Evolutionary conservation across 352 stramenopile genomes (phyloP).

Genomic region (Globisporangium megalacanthum): DNA sequence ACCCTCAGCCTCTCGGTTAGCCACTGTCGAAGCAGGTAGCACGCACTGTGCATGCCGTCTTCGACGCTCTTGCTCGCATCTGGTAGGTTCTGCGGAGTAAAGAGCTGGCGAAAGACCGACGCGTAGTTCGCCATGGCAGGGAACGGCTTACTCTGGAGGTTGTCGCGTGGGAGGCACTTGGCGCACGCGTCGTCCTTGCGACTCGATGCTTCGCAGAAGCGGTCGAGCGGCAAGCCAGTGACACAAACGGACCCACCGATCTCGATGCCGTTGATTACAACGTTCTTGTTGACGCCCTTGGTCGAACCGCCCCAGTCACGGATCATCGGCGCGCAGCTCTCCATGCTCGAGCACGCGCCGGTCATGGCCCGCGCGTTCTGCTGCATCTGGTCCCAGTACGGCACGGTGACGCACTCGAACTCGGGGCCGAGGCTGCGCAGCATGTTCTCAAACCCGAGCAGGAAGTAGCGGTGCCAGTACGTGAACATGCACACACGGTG

Average conservation of each 20-base stretch:
- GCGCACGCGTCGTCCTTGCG: conserved; percentile 33
- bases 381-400: conserved; percentile 86
- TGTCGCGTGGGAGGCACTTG: conserved; percentile 63
- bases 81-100: conserved; percentile 54
- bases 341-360: conserved; percentile 58
- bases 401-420: conserved; percentile 81
- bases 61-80: conserved; percentile 61
- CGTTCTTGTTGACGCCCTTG: conserved; percentile 20
- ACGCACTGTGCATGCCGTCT: conserved; percentile 71
- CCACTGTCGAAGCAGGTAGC: not conserved
- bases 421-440: conserved; percentile 68
- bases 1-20: not conserved
- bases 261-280: conserved; percentile 68
- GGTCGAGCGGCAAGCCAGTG: conserved; percentile 34
- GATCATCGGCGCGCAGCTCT: conserved; percentile 70
- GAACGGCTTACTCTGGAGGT: conserved; percentile 47
- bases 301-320: conserved; percentile 64
- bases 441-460: conserved; percentile 86
- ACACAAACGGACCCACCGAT: conserved; percentile 55
- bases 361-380: conserved; percentile 65
- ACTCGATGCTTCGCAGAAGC: conserved; percentile 74
- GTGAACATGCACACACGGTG: conserved; percentile 87
- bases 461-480: conserved; percentile 79
- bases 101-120: conserved; percentile 72
- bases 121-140: conserved; percentile 68